These are phyloP conservation scores for Cyclocybe aegerita DNA, from an alignment of 768 basidiomycete species.

Conservation along the genomic window DNA sequence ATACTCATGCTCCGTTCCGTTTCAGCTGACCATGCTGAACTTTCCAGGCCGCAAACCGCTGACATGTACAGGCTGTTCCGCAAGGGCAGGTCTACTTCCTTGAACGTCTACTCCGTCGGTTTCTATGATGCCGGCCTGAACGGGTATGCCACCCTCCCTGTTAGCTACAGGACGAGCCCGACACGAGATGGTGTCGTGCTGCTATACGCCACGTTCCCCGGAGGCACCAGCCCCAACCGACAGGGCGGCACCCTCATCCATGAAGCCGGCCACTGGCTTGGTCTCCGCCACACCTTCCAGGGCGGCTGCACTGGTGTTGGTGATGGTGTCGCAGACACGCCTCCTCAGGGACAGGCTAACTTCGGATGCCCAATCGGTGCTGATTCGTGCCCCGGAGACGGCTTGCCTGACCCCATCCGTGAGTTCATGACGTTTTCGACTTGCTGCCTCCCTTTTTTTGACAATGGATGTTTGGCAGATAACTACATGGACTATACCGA, in stretches of 20 bases:
- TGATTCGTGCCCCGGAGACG: conserved; percentile 30
- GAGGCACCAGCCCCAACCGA: conserved; percentile 38
- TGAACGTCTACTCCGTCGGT: conserved; percentile 40
- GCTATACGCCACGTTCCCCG: conserved; percentile 34
- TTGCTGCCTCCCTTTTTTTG: not conserved
- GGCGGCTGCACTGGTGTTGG: conserved; percentile 33
- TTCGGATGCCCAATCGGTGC: conserved; percentile 34
- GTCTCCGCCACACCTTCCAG: conserved; percentile 48
- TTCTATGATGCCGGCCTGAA: conserved; percentile 29
- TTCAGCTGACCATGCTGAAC: not conserved
- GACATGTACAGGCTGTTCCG: conserved; percentile 37
- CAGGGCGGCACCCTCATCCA: conserved; percentile 48
- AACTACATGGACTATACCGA: conserved; percentile 52
- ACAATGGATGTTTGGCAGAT: conserved; percentile 14
- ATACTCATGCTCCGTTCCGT: not conserved
- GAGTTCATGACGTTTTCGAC: conserved; percentile 9
- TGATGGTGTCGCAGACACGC: conserved; percentile 42
- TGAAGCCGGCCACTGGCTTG: conserved; percentile 51
- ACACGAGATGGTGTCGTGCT: conserved; percentile 46
- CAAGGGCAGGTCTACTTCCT: conserved; percentile 32
- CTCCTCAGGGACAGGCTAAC: conserved; percentile 35
- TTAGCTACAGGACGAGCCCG: conserved; percentile 33
- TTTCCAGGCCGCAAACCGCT: conserved; percentile 25
- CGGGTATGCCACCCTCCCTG: conserved; percentile 51
- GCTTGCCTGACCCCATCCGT: conserved; percentile 39